Conservation (phyloP, 306 rosid genomes). For the Abrus precatorius region DNA sequence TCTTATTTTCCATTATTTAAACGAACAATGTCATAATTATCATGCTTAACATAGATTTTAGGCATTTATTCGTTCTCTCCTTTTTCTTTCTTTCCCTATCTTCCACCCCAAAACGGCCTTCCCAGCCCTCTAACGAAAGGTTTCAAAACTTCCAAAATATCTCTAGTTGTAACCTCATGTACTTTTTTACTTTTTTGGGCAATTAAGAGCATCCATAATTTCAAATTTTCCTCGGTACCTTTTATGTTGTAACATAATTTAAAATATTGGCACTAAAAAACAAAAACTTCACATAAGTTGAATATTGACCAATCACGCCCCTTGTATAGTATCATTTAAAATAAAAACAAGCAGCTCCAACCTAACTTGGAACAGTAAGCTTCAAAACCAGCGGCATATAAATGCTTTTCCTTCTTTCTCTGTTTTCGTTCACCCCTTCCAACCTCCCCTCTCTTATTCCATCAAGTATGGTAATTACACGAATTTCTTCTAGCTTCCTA, state of each 20-base stretch:
- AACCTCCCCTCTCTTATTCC: background rate
- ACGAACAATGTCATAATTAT: constrained; percentile 1
- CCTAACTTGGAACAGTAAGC: constrained; percentile 42
- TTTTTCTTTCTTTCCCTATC: background rate
- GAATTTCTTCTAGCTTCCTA: no score
- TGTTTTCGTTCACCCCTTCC: background rate
- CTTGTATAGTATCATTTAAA: constrained; percentile 51
- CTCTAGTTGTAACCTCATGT: background rate
- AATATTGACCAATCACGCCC: constrained; percentile 51
- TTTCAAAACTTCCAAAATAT: constrained; percentile 7
- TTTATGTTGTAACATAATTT: constrained; percentile 29
- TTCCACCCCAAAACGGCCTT: background rate
- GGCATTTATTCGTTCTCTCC: background rate
- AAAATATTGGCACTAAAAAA: constrained; percentile 33
- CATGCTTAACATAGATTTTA: constrained; percentile 18
- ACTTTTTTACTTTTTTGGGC: no score
- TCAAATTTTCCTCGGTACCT: background rate
- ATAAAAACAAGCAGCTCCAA: constrained; percentile 59
- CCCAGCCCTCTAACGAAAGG: background rate
- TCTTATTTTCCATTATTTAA: constrained; percentile 17
- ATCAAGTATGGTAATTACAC: no score
- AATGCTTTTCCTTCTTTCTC: constrained; percentile 3
- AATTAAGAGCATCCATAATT: background rate
- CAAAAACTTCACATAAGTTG: constrained; percentile 25
- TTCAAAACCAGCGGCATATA: constrained; percentile 66